A percentile compares a stretch with the other conserved stretches of the same genome.
Conservation (phyloP, 495 filamentous ascomycete genomes). For the Aspergillus ellipticus region DNA sequence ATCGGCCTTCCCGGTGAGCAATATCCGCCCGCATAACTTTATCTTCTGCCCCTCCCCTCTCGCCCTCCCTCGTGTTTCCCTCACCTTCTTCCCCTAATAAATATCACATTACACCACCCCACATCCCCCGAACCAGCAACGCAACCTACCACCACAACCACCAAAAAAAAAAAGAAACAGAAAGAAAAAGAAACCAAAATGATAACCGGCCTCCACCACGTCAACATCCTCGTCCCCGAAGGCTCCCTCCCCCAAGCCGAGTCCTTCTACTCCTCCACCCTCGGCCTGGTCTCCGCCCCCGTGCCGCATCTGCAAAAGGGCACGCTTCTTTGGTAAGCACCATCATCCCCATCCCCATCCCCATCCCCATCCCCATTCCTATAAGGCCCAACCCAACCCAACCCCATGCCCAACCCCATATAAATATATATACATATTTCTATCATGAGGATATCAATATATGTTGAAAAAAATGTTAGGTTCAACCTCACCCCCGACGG, state of each 20-base stretch:
- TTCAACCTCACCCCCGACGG: constrained; percentile 52
- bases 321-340: constrained; percentile 45
- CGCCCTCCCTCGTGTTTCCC: neutral
- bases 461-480: no score
- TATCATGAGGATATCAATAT: no score
- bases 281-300: constrained; percentile 45
- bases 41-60: neutral
- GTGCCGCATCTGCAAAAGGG: constrained; percentile 50
- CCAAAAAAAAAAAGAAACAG: neutral
- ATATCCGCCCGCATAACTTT: no score
- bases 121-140: no score
- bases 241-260: constrained; percentile 50
- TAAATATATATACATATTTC: neutral
- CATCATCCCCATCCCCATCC: neutral
- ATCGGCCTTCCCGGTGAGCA: no score
- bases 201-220: constrained; percentile 58
- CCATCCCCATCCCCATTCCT: no score
- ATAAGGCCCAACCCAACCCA: no score
- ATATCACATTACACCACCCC: no score
- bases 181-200: constrained; percentile 28
- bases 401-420: no score
- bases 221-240: constrained; percentile 56
- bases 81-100: neutral
- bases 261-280: constrained; percentile 54
- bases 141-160: no score